A percentile compares a stretch with the other conserved stretches of the same genome.
phyloP scores from a whole-genome alignment of 208 protist species.

The Borovskyia barvae region DNA sequence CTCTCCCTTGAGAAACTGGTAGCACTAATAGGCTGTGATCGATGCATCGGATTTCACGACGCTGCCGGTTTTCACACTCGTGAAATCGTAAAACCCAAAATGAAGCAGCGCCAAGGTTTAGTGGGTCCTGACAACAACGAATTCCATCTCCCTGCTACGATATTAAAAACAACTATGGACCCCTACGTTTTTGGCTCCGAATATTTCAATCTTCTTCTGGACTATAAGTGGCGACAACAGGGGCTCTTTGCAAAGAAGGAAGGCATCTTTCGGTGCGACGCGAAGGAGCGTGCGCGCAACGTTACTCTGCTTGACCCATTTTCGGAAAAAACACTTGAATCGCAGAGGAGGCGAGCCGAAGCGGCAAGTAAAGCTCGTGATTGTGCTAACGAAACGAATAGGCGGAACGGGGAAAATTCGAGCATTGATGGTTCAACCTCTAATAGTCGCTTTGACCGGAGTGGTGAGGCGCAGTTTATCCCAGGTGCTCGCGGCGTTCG shows the following conservation, averaged over 20 bases:
- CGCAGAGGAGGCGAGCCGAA: constrained; percentile 34
- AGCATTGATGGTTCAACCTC: constrained; percentile 1
- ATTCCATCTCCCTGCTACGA: constrained; percentile 47
- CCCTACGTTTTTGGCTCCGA: constrained; percentile 86
- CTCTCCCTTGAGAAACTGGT: constrained; percentile 78
- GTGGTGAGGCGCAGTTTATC: constrained; percentile 78
- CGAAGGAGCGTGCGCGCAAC: constrained; percentile 66
- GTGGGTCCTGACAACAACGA: constrained; percentile 41
- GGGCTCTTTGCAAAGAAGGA: constrained; percentile 28
- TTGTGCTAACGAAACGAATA: constrained; percentile 20
- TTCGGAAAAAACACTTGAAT: constrained; percentile 60
- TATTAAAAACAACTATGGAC: constrained; percentile 76
- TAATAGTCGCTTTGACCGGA: constrained; percentile 32
- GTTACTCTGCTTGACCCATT: constrained; percentile 75
- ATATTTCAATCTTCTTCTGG: constrained; percentile 83
- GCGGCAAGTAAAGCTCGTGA: constrained; percentile 42
- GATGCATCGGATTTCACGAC: constrained; percentile 78
- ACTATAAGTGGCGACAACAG: constrained; percentile 75
- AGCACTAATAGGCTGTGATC: constrained; percentile 61
- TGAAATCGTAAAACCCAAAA: constrained; percentile 64
- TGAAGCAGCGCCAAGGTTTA: constrained; percentile 25
- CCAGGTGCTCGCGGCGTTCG: constrained; percentile 11
- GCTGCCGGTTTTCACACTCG: constrained; percentile 71
- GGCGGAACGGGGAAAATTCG: neutral
- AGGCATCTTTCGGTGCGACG: constrained; percentile 44